Evolutionary conservation across 2,329 filamentous ascomycete genomes (phyloP), one percentile per base, ranked within the genome.

Genomic region (Beauveria australis): DNA sequence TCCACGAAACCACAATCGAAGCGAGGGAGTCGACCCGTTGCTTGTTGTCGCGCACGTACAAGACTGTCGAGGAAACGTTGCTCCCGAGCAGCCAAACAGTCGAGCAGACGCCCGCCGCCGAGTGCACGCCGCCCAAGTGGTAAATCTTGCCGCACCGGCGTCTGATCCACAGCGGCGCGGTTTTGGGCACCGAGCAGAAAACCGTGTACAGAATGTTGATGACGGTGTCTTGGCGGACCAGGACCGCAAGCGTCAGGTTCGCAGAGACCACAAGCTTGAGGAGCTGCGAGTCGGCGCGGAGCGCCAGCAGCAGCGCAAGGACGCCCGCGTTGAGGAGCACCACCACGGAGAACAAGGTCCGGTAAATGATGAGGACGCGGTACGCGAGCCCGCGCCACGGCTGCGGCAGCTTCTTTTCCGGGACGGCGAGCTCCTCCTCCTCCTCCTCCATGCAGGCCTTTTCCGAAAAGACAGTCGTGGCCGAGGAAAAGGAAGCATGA

Each of bases 311-410:
- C 59, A 72, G 70, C 64, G 76, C 67, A 56, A 82, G 73, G 33
- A 79, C 81, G 30, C 73, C 74, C 48, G 79, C 65, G 64, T 86
- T 86, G 63, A 73, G 67, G 43, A 83, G 64, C 62, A 80, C 77
- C 33, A 82, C 73, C 10, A 83, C 55, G 47, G 79, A 78, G 70
- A 86, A 85, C 9, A 86, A 77, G 5, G 79, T 77, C 24, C 83
- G 78, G 65, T 86, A 86, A 28, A 79, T 74, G 58, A 80, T 80
- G 66, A 83, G 75, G 61, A 82, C 69, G 33, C 75, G 74, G 66
- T 76, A 72, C 33, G 75, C 71, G 33, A 80, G 64, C 57, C 73
- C 75, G 54, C 76, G 72, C 61, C 72, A 69, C 5, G 72, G 72
- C 44, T 75, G 74, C 2, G 68, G 64, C 28, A 72, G 71, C 19